Base-by-base conservation (phyloP, 495 filamentous ascomycete genomes). In the Delitschia confertaspora region DNA sequence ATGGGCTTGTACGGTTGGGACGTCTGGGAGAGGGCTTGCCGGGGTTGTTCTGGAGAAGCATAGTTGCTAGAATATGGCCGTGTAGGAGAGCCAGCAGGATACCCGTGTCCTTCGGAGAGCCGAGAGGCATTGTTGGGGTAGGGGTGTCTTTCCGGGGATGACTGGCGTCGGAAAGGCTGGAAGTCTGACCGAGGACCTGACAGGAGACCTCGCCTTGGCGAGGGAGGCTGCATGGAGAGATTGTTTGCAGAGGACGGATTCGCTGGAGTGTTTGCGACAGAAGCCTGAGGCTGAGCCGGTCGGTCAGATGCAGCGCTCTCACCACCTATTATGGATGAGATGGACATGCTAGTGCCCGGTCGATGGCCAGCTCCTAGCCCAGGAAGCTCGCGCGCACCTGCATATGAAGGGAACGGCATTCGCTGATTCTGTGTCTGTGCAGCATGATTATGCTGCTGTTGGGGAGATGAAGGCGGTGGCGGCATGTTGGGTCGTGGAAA, bases 271-370 rank as follows among this genome's bases (percentile, higher is more conserved):
- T 14, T 42, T 4, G 38, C 20, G 37, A 51, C 40, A 21, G 55
- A 51, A 16, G 46, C 19, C 21, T 51, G 62, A 7, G 54, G 54
- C 22, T 57, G 49, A 20, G 45, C 22, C 11, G 38, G 14, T 8
- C 51, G 43, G 17, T 49, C 29, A 21, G 51, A 33, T 9, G 41
- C 39, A 33, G 36, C 29, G 4, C 47, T 23, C 31, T 72, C 56
- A 41, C 74, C 75, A 9, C 68, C 78, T 34, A 98, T 75, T 73
- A 98, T 86, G 16, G 91, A 85, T 6, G 86, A 91, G 56, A 98
- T 98, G 16, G 91, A 93, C 91, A 98, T 96, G 68, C 82, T 83
- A 63, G 82, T 82, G 10, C 78, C 76, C 7, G 73, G 72, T 27
- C 77, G 73, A 60, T 72, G 66, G 23, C 63, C 55, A 31, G 69